Evolutionary conservation across 2,329 filamentous ascomycete species (phyloP), one percentile per base, ranked within the genome.

Genomic region (Plenodomus lindquistii): DNA sequence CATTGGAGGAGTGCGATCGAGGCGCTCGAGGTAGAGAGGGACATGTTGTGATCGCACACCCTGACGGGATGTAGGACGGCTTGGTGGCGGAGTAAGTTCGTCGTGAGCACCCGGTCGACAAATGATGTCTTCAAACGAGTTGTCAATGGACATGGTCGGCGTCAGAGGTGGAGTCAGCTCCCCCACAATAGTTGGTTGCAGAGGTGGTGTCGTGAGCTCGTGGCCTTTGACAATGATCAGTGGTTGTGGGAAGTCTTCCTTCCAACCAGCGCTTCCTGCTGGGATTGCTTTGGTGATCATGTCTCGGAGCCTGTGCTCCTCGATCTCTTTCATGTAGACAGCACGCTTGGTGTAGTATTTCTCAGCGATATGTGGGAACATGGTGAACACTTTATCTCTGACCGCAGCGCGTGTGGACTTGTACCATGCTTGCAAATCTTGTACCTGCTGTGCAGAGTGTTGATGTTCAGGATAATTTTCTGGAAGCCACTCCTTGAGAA

Each of bases 401-500:
- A 63, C 40, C 0, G 35, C 34, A n/a, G n/a, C 31, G 31, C 62
- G 43, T 11, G 37, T 63, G 6, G 16, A 24, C 18, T 51, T 49
- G 31, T 60, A 60, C 64, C 64, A 67, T 13, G 34, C 9, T 7
- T 55, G 34, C 8, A 67, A 17, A 17, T 50, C 42, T 20, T 18
- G 10, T 2, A 35, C 2, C 15, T 48, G 35, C 9, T 17, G 2
- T 7, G 11, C 3, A 15, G 24, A 11, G 17, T 19, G 18, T 11
- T 37, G 19, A 42, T 62, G 57, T 15, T 29, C 51, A 1, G 55
- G 57, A 36, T 55, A 65, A 11, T 50, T 42, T 17, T 53, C 19
- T 9, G 59, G 60, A 2, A 64, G 48, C 65, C 65, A 66, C 19
- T 57, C 44, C 17, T 41, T 57, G 40, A 66, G 35, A 31, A 66